phyloP scores from a whole-genome alignment of 352 stramenopile species.

The Stephanocyclus meneghinianus region DNA sequence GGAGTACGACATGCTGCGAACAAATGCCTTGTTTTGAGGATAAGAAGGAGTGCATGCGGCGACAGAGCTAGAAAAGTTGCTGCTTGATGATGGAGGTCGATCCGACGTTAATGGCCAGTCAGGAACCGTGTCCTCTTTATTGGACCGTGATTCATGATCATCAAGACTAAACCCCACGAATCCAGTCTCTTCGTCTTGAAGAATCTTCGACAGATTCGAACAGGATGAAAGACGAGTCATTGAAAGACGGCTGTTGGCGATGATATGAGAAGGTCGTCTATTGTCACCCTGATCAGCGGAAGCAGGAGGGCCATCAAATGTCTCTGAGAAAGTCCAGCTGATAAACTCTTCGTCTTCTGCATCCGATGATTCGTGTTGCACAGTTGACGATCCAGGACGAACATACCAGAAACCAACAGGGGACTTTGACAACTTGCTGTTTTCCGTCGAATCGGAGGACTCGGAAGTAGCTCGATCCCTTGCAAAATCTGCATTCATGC shows the following conservation, averaged over 20 bases:
- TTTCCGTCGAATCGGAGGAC: constrained; percentile 19
- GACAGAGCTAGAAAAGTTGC: constrained; percentile 1
- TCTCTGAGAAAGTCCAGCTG: constrained; percentile 12
- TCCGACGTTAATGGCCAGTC: neutral
- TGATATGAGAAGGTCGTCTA: constrained; percentile 14
- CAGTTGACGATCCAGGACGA: constrained; percentile 49
- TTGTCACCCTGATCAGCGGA: neutral
- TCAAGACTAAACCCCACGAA: constrained; percentile 6
- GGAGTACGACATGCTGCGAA: constrained; percentile 52
- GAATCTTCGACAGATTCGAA: constrained; percentile 41
- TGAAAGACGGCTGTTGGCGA: constrained; percentile 33
- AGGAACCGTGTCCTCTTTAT: neutral
- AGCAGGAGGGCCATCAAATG: neutral
- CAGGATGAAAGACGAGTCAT: constrained; percentile 6
- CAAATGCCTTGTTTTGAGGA: constrained; percentile 33
- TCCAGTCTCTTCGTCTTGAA: constrained; percentile 20
- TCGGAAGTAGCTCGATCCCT: constrained; percentile 41
- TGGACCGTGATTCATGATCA: constrained; percentile 7
- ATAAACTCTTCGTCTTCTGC: constrained; percentile 16
- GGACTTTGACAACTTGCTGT: constrained; percentile 45
- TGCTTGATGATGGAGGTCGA: constrained; percentile 4
- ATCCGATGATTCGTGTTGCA: constrained; percentile 4
- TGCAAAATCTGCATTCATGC: constrained; percentile 45
- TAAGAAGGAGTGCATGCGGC: neutral
- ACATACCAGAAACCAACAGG: constrained; percentile 73